Percentiles rank a stretch among this genome's conserved stretches.
Evolutionary conservation across 176 grass and related monocot genomes (phyloP).

Genomic region (Oryza officinalis): DNA sequence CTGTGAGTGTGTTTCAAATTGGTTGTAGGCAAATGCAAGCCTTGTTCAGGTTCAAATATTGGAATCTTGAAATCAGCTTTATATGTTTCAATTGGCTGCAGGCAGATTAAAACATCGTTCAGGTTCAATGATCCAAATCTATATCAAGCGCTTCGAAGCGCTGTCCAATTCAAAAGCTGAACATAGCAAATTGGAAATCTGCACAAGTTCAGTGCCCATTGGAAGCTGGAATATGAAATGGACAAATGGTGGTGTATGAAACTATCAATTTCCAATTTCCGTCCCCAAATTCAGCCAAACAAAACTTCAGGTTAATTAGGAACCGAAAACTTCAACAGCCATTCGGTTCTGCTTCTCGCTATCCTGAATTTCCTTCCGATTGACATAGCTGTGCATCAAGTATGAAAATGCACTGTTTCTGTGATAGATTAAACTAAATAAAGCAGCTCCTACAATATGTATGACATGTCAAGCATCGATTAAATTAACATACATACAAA

Average conservation of each 20-base stretch:
- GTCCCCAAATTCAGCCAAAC: background rate
- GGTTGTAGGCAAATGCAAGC: too few species aligned
- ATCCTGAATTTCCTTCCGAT: background rate
- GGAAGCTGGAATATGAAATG: background rate
- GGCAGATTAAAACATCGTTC: too few species aligned
- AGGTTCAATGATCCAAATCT: too few species aligned
- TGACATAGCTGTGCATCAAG: background rate
- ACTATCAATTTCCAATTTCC: background rate
- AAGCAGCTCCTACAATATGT: background rate
- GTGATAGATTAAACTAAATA: background rate
- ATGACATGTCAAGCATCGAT: background rate
- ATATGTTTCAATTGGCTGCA: too few species aligned
- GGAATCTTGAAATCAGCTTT: too few species aligned
- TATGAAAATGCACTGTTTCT: background rate
- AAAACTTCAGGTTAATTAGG: background rate
- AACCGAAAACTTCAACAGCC: background rate
- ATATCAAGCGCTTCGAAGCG: too few species aligned
- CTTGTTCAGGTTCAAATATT: too few species aligned
- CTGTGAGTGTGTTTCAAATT: too few species aligned
- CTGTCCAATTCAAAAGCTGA: too few species aligned
- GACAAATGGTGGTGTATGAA: too few species aligned
- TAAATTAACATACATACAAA: background rate
- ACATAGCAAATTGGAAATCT: too few species aligned
- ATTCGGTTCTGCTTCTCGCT: background rate
- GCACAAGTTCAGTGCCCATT: too few species aligned